phyloP scores from a whole-genome alignment of 2,329 filamentous ascomycete genomes.

The Chrysoporthe deuterocubensis region DNA sequence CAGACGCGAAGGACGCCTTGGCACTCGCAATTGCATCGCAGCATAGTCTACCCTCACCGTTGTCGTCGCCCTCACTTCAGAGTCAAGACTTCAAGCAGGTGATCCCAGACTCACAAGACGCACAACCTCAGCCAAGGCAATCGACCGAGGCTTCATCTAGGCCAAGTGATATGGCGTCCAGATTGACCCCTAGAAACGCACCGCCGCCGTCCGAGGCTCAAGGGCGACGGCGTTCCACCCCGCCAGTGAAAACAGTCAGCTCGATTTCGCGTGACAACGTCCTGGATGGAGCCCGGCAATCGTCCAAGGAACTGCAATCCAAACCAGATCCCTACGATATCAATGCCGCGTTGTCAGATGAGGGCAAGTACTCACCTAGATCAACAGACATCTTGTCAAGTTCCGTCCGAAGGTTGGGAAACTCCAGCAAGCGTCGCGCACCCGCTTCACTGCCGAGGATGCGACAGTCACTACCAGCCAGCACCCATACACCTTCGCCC shows the following conservation, averaged over 20 bases:
- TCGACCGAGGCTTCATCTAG: not conserved
- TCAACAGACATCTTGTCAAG: slow-evolving; percentile 1
- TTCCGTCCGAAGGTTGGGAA: slow-evolving; percentile 22
- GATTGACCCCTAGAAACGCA: not conserved
- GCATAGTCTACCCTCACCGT: not conserved
- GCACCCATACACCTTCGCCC: not conserved
- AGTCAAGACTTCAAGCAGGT: slow-evolving; percentile 12
- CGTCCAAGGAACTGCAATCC: not conserved
- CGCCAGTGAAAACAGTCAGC: not conserved
- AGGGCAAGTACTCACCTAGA: not conserved
- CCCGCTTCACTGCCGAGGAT: not conserved
- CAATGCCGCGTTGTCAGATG: slow-evolving; percentile 11
- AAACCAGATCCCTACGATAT: slow-evolving; percentile 28
- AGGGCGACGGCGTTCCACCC: not conserved
- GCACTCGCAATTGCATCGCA: not conserved
- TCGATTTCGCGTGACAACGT: not conserved
- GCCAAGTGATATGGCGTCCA: too few species aligned
- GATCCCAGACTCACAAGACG: slow-evolving; percentile 18
- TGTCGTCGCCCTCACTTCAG: not conserved
- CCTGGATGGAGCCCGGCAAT: not conserved
- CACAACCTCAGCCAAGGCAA: slow-evolving; percentile 1
- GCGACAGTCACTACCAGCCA: not conserved
- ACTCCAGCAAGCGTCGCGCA: not conserved
- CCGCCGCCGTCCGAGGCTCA: not conserved
- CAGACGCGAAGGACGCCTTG: not conserved